These are phyloP conservation scores for Tulasnella sp. DNA, from an alignment of 768 basidiomycete species.

Conservation along the genomic window DNA sequence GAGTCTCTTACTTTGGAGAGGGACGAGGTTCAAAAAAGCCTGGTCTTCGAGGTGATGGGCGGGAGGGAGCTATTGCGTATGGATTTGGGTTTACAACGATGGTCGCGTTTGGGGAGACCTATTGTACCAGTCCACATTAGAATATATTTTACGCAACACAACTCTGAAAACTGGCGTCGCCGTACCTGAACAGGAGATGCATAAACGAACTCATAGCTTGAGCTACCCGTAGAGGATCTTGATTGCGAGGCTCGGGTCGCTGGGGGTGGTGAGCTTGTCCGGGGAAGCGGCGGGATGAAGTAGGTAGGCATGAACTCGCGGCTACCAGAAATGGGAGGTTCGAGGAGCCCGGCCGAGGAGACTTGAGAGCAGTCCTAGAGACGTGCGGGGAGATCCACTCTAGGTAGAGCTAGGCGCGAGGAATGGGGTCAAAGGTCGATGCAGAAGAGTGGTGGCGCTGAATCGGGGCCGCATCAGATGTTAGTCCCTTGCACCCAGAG, in stretches of 20 bases:
- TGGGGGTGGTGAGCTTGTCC: not conserved
- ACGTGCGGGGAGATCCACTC: not conserved
- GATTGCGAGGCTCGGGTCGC: not conserved
- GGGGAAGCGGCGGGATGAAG: not conserved
- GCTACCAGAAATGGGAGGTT: not conserved
- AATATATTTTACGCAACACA: not conserved
- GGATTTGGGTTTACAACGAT: not conserved
- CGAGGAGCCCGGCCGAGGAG: not conserved
- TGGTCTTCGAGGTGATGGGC: not conserved
- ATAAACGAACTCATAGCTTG: not conserved
- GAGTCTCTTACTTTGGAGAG: not conserved
- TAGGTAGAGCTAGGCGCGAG: not conserved
- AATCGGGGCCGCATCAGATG: too few species aligned
- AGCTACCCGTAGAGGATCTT: not conserved
- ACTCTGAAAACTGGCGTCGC: not conserved
- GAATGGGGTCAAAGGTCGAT: too few species aligned
- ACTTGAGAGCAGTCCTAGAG: not conserved
- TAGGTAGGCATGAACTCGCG: not conserved
- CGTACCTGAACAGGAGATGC: not conserved
- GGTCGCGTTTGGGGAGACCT: slow-evolving; percentile 4
- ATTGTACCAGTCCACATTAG: not conserved
- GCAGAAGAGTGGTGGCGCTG: too few species aligned
- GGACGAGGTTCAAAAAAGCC: not conserved
- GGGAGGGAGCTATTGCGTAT: not conserved
- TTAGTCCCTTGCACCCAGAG: too few species aligned